Conservation (phyloP, 2,329 filamentous ascomycete genomes). For the Colletotrichum melonis region DNA sequence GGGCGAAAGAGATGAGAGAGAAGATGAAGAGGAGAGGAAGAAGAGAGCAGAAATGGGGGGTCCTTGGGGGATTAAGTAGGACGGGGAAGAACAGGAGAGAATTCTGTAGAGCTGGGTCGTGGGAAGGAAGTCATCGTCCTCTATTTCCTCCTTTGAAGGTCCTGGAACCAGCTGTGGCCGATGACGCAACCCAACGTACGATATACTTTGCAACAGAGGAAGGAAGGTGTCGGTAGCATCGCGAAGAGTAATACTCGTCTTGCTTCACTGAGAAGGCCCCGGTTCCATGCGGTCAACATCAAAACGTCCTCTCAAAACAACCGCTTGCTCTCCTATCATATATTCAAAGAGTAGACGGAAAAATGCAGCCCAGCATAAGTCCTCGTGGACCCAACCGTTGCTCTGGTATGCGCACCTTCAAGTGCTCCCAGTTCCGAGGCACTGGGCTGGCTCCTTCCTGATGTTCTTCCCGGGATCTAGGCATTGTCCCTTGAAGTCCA, state of each 20-base stretch:
- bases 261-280: neutral
- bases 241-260: neutral
- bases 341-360: neutral
- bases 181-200: neutral
- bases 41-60: neutral
- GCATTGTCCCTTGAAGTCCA: neutral
- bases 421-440: neutral
- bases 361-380: neutral
- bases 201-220: neutral
- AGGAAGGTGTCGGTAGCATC: neutral
- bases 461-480: neutral
- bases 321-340: neutral
- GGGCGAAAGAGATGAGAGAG: constrained; percentile 13
- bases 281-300: neutral
- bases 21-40: neutral
- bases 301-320: neutral
- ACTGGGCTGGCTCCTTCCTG: neutral
- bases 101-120: neutral
- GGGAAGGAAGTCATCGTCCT: neutral
- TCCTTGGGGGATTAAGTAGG: neutral
- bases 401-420: neutral
- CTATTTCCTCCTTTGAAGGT: neutral
- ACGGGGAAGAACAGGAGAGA: neutral
- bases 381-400: neutral
- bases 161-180: neutral